Evolutionary conservation across 495 filamentous ascomycete species (phyloP).

Genomic region (Aspergillus homomorphus): DNA sequence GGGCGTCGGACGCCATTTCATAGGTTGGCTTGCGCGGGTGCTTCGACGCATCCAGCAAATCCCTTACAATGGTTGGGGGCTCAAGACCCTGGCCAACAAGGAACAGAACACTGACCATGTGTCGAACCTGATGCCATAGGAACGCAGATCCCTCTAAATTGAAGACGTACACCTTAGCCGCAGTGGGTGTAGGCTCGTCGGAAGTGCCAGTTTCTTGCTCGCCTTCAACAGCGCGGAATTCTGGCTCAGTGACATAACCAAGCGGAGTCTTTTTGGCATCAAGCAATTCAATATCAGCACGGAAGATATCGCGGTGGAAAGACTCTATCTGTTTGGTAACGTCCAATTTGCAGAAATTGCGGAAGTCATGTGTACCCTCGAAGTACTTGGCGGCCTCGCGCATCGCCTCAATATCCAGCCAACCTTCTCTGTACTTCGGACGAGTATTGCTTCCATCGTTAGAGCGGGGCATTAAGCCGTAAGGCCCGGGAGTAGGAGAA

Average conservation of each 20-base stretch:
- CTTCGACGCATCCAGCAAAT: conserved; percentile 67
- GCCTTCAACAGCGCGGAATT: conserved; percentile 31
- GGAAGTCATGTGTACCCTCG: conserved; percentile 86
- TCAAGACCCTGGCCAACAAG: conserved; percentile 89
- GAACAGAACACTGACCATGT: conserved; percentile 86
- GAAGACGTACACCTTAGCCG: conserved; percentile 78
- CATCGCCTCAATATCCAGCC: conserved; percentile 85
- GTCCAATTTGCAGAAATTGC: conserved; percentile 95
- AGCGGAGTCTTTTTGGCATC: conserved; percentile 45
- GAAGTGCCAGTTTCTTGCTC: conserved; percentile 21
- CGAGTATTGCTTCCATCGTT: conserved; percentile 18
- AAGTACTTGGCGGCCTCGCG: conserved; percentile 71
- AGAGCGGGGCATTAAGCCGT: conserved; percentile 31
- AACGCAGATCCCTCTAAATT: conserved; percentile 88
- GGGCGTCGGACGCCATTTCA: conserved; percentile 82
- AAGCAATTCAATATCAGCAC: conserved; percentile 70
- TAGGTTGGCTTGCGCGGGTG: conserved; percentile 76
- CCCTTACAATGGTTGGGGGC: conserved; percentile 61
- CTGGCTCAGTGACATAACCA: conserved; percentile 31
- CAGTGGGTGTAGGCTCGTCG: conserved; percentile 14
- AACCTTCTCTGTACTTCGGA: conserved; percentile 48
- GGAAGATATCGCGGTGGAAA: conserved; percentile 72
- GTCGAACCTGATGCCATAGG: conserved; percentile 95
- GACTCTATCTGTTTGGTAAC: conserved; percentile 78
- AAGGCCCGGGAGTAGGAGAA: conserved; percentile 49